Evolutionary conservation across 1,284 basidiomycete genomes (phyloP).

Genomic region (Heterobasidion annosum): DNA sequence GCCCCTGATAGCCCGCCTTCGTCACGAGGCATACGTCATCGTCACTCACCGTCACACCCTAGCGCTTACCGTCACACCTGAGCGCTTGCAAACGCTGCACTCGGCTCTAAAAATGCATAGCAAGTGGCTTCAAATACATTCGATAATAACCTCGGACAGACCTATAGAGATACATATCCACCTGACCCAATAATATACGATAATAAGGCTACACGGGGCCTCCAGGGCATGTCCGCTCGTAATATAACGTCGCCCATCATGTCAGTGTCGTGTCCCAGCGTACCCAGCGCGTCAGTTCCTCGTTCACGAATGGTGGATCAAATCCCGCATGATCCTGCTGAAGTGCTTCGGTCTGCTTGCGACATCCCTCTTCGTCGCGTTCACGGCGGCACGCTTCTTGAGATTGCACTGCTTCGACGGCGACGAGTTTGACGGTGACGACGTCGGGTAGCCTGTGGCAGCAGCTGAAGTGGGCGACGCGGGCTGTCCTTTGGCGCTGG

Average conservation of each 20-base stretch:
- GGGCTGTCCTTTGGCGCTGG: conserved; percentile 3
- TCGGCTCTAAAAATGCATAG: no score
- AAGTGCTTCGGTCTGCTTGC: not conserved
- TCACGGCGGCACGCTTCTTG: conserved; percentile 1
- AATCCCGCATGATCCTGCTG: not conserved
- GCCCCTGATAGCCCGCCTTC: no score
- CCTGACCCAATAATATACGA: not conserved
- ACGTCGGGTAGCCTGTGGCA: not conserved
- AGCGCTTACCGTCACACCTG: not conserved
- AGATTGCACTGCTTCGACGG: conserved; percentile 3
- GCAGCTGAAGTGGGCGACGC: not conserved
- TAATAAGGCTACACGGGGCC: conserved; percentile 1
- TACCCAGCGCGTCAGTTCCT: not conserved
- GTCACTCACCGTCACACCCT: not conserved
- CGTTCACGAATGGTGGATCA: conserved; percentile 1
- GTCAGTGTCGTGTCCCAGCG: not conserved
- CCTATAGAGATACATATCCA: not conserved
- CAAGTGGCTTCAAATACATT: not conserved
- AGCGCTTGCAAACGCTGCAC: no score
- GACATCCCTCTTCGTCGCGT: not conserved
- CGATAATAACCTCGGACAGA: not conserved
- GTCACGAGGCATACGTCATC: no score
- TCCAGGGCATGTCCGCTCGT: not conserved
- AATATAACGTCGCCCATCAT: not conserved
- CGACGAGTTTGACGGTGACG: not conserved